Conservation (phyloP, 805 yeast genomes). For the Saccharomycopsis selenospora region DNA sequence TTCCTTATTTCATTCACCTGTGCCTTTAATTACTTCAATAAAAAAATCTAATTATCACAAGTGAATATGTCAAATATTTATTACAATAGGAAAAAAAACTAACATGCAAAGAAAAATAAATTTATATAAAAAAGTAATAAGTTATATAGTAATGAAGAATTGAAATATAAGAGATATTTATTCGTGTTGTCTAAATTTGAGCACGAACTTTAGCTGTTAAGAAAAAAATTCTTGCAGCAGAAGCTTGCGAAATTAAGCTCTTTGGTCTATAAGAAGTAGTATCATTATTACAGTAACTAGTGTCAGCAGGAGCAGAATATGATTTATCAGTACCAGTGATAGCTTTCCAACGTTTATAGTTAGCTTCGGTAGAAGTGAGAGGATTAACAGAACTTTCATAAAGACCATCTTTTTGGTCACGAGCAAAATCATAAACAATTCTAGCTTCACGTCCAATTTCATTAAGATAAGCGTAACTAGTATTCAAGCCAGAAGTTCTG, state of each 20-base stretch:
- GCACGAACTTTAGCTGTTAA: conserved; percentile 24
- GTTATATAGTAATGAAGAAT: too few species aligned
- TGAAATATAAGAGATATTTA: too few species aligned
- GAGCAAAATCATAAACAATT: conserved; percentile 43
- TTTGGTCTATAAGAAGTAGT: conserved; percentile 35
- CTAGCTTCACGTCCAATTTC: conserved; percentile 42
- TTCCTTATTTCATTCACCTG: too few species aligned
- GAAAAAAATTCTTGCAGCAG: conserved; percentile 64
- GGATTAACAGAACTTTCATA: conserved; percentile 57
- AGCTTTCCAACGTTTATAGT: conserved; percentile 42
- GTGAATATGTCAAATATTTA: too few species aligned
- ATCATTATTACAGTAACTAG: conserved; percentile 37
- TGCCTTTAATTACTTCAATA: too few species aligned
- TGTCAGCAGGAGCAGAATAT: conserved; percentile 41
- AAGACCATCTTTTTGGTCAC: conserved; percentile 39
- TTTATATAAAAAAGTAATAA: too few species aligned
- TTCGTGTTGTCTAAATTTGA: conserved; percentile 1
- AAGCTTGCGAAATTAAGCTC: conserved; percentile 55
- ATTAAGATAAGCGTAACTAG: conserved; percentile 35
- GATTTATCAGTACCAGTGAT: conserved; percentile 51
- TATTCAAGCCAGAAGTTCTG: conserved; percentile 30
- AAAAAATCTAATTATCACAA: too few species aligned
- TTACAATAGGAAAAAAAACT: too few species aligned
- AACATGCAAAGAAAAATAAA: too few species aligned
- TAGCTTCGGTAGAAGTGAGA: conserved; percentile 42